These are phyloP conservation scores for Escovopsis weberi DNA, from an alignment of 2,329 filamentous ascomycete genomes.

Conservation along the genomic window DNA sequence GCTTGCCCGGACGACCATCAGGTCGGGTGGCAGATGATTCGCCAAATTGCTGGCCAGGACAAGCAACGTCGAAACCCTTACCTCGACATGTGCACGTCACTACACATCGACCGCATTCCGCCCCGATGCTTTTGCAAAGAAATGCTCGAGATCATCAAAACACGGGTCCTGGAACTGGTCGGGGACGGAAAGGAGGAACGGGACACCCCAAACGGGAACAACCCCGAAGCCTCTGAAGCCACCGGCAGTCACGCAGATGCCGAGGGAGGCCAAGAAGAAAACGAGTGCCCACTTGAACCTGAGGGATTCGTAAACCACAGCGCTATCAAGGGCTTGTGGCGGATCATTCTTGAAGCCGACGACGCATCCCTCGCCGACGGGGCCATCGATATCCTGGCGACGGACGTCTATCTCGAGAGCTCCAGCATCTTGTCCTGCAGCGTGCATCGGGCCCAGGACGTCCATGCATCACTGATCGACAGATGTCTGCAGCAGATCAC, in stretches of 20 bases:
- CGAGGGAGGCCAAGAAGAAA: too few relatives aligned
- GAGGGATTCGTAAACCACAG: conserved; percentile 35
- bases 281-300: conserved; percentile 34
- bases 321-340: conserved; percentile 65
- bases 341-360: conserved; percentile 57
- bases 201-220: too few relatives aligned
- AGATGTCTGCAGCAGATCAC: conserved; percentile 60
- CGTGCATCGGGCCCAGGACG: conserved; percentile 33
- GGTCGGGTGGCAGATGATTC: conserved; percentile 55
- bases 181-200: conserved; percentile 18
- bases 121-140: conserved; percentile 45
- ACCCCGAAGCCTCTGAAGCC: too few relatives aligned
- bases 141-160: conserved; percentile 47
- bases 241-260: too few relatives aligned
- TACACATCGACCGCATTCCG: conserved; percentile 43
- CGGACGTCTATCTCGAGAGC: conserved; percentile 53
- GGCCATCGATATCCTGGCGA: conserved; percentile 56
- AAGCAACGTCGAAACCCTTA: conserved; percentile 38
- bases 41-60: conserved; percentile 26
- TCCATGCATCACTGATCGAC: conserved; percentile 57
- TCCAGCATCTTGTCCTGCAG: conserved; percentile 34
- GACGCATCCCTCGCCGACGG: conserved; percentile 48
- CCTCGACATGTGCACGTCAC: conserved; percentile 35
- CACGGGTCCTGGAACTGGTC: conserved; percentile 32
- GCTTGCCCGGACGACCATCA: conserved; percentile 46